Evolutionary conservation across 306 rosid genomes (phyloP), one percentile per base, ranked within the genome.

Genomic region (Cucumis hystrix): DNA sequence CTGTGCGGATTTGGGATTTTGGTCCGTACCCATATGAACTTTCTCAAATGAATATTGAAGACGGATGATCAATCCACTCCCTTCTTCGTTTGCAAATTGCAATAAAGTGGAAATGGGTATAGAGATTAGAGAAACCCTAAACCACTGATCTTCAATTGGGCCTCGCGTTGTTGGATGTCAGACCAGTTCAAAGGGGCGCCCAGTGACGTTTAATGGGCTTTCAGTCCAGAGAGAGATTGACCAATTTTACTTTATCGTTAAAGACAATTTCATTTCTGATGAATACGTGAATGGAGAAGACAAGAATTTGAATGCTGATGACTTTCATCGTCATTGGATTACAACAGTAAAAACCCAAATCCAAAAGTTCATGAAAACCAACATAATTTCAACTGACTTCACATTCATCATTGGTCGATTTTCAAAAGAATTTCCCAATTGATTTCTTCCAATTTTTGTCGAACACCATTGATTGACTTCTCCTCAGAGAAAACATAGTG

Each of bases 21-120:
- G 83, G 37, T 54, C 82, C 39, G 85, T 62, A 4, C 40, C 90
- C 93, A 90, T 91, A 49, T 70, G n/a, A 49, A 35, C 47, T 35
- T 45, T 55, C 25, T 61, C 57, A 23, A 74, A 55, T 62, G 68
- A 62, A 62, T 5, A 28, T 16, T 62, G 68, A 62, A 25, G 5
- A 4, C 43, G 71, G 57, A 52, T 47, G 37, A 33, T 33, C 37
- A 33, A 72, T 67, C 79, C 76, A 67, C 69, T 61, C 54, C 49
- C 39, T 1, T 60, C 51, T 23, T 23, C 18, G 65, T 16, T 39
- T 30, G 30, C 41, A 47, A 39, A 68, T 20, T 43, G 17, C 11
- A 43, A 68, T n/a, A 2, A 21, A 68, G 37, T 10, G 37, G 49
- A 71, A 45, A 51, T 18, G 18, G 25, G 7, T 43, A 39, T 57